Base-by-base conservation (phyloP, 2,329 filamentous ascomycete species). In the Colletotrichum sp. region DNA sequence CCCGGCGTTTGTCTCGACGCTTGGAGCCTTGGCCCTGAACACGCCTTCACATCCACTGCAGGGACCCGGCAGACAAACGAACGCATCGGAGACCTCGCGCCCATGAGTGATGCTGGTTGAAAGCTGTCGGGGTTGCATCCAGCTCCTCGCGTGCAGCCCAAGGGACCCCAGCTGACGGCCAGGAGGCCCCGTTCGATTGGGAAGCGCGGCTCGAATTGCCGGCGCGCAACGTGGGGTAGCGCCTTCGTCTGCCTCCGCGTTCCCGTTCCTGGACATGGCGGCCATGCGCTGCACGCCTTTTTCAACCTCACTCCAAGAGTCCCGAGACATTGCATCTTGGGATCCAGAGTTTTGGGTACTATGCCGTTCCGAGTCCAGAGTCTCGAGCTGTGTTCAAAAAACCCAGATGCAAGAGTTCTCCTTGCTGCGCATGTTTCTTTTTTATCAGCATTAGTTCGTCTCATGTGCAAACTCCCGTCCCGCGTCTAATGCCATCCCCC, bases 201-300 rank as follows among this genome's bases (percentile, higher is more conserved):
- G 73, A 76, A 76, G 70, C 32, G 30, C 73, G 73, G 73, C 49
- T 68, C 73, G 73, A 73, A 76, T 52, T 68, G 57, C 73, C 69
- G 73, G 55, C 63, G 21, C 73, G 24, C 64, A 68, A 68, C 73
- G 69, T 73, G 73, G 72, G 64, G 69, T 55, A 44, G 69, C 55
- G 73, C 55, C 64, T 4, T 68, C 24, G 57, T 70, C 30, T 76
- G 69, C 73, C 63, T 76, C 73, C 73, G 73, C 64, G 72, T 76
- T 76, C 73, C 68, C 69, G 73, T 76, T 76, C 70, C 73, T 72
- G 73, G 73, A 64, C 28, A 57, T 68, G 55, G 39, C 68, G 73
- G 73, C 69, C 28, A 57, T 68, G 55, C 55, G 32, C 63, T 72
- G 39, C 73, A 64, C 70, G 69, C 64, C 73, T 76, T 49, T 76